These are phyloP conservation scores for Pythium rishiriense DNA, from an alignment of 352 stramenopile genomes.

Conservation along the genomic window DNA sequence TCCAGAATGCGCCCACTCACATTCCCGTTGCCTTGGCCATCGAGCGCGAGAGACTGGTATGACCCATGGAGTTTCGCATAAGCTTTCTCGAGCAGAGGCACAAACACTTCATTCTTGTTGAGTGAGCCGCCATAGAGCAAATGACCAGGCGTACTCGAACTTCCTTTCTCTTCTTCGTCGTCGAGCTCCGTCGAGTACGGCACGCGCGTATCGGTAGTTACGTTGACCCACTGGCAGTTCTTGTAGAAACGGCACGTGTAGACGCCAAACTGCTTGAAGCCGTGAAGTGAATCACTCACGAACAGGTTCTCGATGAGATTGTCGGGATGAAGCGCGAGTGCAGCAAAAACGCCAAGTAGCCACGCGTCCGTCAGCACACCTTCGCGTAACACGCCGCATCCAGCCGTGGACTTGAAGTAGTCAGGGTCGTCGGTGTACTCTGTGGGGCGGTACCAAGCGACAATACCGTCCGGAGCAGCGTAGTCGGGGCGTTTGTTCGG, in stretches of 20 bases:
- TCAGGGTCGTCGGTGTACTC: conserved; percentile 76
- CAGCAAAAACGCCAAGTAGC: conserved; percentile 85
- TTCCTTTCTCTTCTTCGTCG: conserved; percentile 34
- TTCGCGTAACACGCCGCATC: conserved; percentile 60
- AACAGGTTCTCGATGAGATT: conserved; percentile 92
- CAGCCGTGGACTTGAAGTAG: conserved; percentile 81
- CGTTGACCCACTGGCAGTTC: conserved; percentile 83
- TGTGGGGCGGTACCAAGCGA: conserved; percentile 67
- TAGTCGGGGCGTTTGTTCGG: conserved; percentile 62
- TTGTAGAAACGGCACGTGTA: conserved; percentile 94
- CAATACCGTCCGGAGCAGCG: conserved; percentile 27
- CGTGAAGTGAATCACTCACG: conserved; percentile 74
- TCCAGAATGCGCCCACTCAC: conserved; percentile 75
- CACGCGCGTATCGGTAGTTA: conserved; percentile 88
- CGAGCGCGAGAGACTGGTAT: conserved; percentile 55
- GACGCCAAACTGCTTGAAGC: conserved; percentile 83
- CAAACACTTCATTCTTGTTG: conserved; percentile 86
- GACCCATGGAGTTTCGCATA: conserved; percentile 89
- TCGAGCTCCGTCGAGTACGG: conserved; percentile 61
- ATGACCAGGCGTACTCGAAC: conserved; percentile 37
- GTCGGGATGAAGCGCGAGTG: conserved; percentile 74
- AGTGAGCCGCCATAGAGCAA: conserved; percentile 71
- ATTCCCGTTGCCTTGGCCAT: conserved; percentile 34
- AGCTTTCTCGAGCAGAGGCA: conserved; percentile 88
- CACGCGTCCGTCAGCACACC: conserved; percentile 78